Percentiles rank a stretch among this genome's conserved stretches.
phyloP scores from a whole-genome alignment of 805 yeast genomes.

The Candida coquimbonensis region DNA sequence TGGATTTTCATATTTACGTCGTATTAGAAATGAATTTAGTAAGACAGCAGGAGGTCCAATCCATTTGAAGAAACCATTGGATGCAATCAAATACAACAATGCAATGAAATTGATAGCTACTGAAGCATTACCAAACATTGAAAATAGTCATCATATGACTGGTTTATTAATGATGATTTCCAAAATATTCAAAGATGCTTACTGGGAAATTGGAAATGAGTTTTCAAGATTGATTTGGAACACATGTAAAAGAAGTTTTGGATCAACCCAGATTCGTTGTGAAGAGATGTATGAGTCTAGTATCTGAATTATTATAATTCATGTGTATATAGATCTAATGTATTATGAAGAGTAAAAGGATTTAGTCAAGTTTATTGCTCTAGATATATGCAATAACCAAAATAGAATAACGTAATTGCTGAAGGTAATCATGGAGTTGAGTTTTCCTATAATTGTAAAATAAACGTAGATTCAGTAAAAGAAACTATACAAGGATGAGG shows the following conservation, averaged over 20 bases:
- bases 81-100: conserved; percentile 33
- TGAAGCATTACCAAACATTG: conserved; percentile 29
- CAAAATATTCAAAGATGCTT: conserved; percentile 31
- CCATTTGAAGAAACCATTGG: conserved; percentile 25
- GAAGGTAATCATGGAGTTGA: no score
- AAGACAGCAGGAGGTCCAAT: conserved; percentile 25
- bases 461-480: no score
- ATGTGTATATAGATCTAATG: neutral
- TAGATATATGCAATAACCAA: no score
- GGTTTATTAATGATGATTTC: conserved; percentile 48
- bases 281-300: conserved; percentile 40
- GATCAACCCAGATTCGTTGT: conserved; percentile 38
- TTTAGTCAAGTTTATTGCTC: no score
- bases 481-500: no score
- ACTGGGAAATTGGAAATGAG: conserved; percentile 55
- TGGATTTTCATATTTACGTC: conserved; percentile 42
- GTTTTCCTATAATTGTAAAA: no score
- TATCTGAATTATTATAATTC: neutral
- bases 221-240: conserved; percentile 44
- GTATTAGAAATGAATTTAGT: conserved; percentile 39
- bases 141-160: conserved; percentile 40
- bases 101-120: conserved; percentile 35
- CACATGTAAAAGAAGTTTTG: conserved; percentile 49
- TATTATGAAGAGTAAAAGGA: no score
- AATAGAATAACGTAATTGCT: no score